Evolutionary conservation across 148 eudicot species (phyloP).

Genomic region (Fallopia convolvulus): DNA sequence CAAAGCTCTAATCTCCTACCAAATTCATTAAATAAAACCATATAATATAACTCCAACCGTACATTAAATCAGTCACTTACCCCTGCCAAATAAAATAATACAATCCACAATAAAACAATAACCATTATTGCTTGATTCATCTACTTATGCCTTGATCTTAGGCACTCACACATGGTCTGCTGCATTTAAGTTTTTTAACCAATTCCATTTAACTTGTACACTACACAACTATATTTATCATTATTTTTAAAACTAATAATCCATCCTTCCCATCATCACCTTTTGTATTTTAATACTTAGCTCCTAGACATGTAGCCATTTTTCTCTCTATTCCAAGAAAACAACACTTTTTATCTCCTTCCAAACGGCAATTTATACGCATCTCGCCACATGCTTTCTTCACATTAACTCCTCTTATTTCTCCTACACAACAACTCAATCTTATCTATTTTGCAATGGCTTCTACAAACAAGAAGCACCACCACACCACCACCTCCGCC

Average conservation of each 20-base stretch:
- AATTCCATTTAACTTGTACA: background rate
- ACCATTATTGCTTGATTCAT: background rate
- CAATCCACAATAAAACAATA: background rate
- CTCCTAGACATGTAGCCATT: conserved; percentile 1
- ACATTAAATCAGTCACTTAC: background rate
- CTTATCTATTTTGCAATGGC: conserved; percentile 11
- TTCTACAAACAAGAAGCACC: conserved; percentile 7
- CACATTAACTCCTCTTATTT: conserved; percentile 2
- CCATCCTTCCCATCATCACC: background rate
- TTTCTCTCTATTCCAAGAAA: background rate
- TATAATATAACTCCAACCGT: background rate
- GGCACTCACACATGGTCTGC: conserved; percentile 49
- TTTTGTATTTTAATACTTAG: background rate
- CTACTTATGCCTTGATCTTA: conserved; percentile 16
- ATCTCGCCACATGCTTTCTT: conserved; percentile 4
- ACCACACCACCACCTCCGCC: conserved; percentile 15
- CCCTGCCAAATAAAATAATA: background rate
- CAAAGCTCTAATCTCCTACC: background rate
- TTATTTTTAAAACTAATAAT: background rate
- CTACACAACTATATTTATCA: conserved; percentile 1
- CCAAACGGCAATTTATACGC: conserved; percentile 8
- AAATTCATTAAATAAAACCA: background rate
- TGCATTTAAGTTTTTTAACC: conserved; percentile 14
- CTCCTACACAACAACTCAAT: background rate
- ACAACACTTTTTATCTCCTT: conserved; percentile 4